phyloP scores from a whole-genome alignment of 768 basidiomycete genomes.

The Russula abietina region DNA sequence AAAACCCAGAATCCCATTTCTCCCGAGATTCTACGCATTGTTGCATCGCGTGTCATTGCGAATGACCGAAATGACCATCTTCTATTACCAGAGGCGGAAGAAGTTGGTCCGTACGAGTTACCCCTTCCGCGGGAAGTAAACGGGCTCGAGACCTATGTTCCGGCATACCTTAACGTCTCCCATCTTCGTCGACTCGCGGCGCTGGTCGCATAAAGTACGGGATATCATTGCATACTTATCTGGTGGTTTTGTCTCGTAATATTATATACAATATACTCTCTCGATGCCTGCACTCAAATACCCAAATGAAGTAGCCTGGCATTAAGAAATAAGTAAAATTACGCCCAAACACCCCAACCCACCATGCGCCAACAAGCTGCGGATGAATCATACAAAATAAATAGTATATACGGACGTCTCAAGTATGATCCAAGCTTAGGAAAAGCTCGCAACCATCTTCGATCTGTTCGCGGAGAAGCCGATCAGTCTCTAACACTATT shows the following conservation, averaged over 20 bases:
- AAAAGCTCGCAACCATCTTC: slow-evolving; percentile 44
- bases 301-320: neutral
- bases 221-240: slow-evolving; percentile 17
- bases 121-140: slow-evolving; percentile 92
- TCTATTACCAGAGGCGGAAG: slow-evolving; percentile 93
- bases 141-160: slow-evolving; percentile 93
- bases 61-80: slow-evolving; percentile 97
- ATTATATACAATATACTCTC: slow-evolving; percentile 20
- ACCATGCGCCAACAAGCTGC: neutral
- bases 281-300: neutral
- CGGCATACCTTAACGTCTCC: slow-evolving; percentile 84
- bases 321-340: neutral
- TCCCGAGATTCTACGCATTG: slow-evolving; percentile 93
- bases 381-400: neutral
- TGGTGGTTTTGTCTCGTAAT: slow-evolving; percentile 9
- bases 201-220: slow-evolving; percentile 58
- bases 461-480: slow-evolving; percentile 43
- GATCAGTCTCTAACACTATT: slow-evolving; percentile 42
- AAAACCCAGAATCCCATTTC: slow-evolving; percentile 81
- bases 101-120: slow-evolving; percentile 92
- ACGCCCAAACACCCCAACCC: too few relatives aligned
- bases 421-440: slow-evolving; percentile 1
- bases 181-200: slow-evolving; percentile 85
- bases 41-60: slow-evolving; percentile 90
- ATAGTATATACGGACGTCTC: neutral